A percentile compares a stretch with the other conserved stretches of the same genome.
Conservation (phyloP, 495 filamentous ascomycete species). For the Tuber aestivum region DNA sequence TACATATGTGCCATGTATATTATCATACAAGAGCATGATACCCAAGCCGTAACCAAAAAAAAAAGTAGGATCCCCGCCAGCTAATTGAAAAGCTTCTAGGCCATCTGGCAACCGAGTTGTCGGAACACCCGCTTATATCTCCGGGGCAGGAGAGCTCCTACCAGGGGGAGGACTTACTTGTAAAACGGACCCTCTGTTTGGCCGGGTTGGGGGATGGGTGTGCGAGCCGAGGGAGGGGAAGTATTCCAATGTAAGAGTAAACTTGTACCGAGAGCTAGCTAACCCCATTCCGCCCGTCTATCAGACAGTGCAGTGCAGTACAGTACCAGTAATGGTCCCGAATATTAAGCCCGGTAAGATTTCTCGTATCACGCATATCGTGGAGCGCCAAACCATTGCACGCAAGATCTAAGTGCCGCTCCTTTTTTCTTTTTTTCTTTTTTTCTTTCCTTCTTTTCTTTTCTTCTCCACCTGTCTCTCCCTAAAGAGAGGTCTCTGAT, state of each 20-base stretch:
- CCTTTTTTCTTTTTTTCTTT: no score
- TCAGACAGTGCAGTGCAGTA: no score
- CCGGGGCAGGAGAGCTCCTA: conserved; percentile 2
- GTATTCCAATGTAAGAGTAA: conserved; percentile 11
- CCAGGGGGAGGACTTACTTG: not conserved
- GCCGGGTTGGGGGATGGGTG: conserved; percentile 7
- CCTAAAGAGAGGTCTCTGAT: not conserved
- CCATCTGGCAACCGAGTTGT: no score
- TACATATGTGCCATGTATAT: no score
- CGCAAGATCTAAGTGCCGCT: not conserved
- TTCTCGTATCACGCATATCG: conserved; percentile 4
- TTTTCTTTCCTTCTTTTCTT: no score
- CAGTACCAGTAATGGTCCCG: conserved; percentile 13
- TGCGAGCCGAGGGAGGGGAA: conserved; percentile 17
- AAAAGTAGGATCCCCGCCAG: no score
- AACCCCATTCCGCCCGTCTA: conserved; percentile 5
- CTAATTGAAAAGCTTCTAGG: no score
- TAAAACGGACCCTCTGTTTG: no score
- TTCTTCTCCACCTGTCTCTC: not conserved
- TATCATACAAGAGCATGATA: no score
- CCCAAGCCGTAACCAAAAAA: no score
- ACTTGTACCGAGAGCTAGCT: no score
- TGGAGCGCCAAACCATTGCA: not conserved
- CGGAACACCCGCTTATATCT: no score
- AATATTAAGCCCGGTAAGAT: not conserved